Evolutionary conservation across 805 yeast genomes (phyloP).

Genomic region (Starmerella sirachaensis): DNA sequence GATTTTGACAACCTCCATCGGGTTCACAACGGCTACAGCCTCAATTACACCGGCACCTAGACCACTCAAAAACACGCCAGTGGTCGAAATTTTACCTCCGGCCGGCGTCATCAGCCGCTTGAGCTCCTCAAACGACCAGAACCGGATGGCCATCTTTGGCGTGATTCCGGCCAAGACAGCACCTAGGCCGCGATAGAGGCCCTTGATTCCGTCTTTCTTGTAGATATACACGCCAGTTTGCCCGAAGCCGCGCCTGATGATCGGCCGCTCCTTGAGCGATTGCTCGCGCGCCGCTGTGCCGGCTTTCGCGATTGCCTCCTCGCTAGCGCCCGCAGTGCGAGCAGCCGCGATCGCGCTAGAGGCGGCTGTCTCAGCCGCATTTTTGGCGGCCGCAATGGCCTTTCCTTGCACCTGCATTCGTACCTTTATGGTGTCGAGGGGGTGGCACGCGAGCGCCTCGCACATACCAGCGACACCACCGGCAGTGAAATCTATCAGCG

Average conservation of each 20-base stretch:
- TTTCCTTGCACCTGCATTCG: slow-evolving; percentile 86
- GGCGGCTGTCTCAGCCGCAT: slow-evolving; percentile 11
- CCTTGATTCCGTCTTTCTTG: slow-evolving; percentile 66
- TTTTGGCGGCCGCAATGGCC: slow-evolving; percentile 28
- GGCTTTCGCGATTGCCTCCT: slow-evolving; percentile 15
- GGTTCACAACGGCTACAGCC: slow-evolving; percentile 88
- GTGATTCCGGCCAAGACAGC: slow-evolving; percentile 96
- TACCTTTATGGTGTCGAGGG: slow-evolving; percentile 94
- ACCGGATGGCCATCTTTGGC: slow-evolving; percentile 96
- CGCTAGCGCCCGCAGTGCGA: slow-evolving; percentile 9
- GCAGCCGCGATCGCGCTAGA: slow-evolving; percentile 18
- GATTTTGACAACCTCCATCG: slow-evolving; percentile 95
- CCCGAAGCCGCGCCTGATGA: slow-evolving; percentile 67
- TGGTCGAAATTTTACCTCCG: slow-evolving; percentile 58
- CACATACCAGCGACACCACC: slow-evolving; percentile 97
- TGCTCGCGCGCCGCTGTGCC: slow-evolving; percentile 14
- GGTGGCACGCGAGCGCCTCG: slow-evolving; percentile 97
- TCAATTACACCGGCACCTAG: slow-evolving; percentile 96
- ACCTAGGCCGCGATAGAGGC: slow-evolving; percentile 89
- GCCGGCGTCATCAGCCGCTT: slow-evolving; percentile 52
- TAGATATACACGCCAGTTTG: slow-evolving; percentile 71
- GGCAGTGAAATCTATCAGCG: slow-evolving; percentile 40
- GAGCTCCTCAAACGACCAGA: slow-evolving; percentile 85
- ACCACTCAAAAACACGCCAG: slow-evolving; percentile 77
- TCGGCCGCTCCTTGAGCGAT: slow-evolving; percentile 32